These are phyloP conservation scores for Cyamopsis tetragonoloba DNA, from an alignment of 306 rosid species.

Conservation along the genomic window DNA sequence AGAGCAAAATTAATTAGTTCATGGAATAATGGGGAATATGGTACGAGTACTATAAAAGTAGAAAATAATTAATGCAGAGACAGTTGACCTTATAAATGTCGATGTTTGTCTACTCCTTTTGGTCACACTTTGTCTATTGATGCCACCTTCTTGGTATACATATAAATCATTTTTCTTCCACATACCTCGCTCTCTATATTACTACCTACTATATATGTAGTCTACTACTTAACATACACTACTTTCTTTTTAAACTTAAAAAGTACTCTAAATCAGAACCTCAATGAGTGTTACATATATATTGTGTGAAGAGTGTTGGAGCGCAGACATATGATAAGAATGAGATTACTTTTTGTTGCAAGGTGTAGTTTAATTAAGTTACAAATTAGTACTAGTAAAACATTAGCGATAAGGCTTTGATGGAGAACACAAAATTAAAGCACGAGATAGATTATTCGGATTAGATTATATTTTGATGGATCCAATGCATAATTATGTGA, in stretches of 20 bases:
- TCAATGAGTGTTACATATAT: no score
- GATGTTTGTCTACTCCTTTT: not conserved
- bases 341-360: not conserved
- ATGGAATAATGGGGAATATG: no score
- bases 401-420: not conserved
- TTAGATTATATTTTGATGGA: not conserved
- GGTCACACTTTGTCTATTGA: slow-evolving; percentile 4
- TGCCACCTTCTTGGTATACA: not conserved
- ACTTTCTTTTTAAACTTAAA: no score
- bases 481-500: slow-evolving; percentile 4
- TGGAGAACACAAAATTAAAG: not conserved
- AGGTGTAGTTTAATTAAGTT: not conserved
- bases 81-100: not conserved
- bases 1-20: no score
- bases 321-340: not conserved
- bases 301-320: not conserved
- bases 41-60: no score
- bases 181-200: not conserved
- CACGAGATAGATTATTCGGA: not conserved
- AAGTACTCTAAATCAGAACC: no score
- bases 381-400: no score
- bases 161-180: not conserved
- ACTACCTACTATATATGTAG: no score
- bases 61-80: no score
- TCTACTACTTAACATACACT: not conserved